Conservation (phyloP, 495 filamentous ascomycete genomes). For the Neurospora pannonica region DNA sequence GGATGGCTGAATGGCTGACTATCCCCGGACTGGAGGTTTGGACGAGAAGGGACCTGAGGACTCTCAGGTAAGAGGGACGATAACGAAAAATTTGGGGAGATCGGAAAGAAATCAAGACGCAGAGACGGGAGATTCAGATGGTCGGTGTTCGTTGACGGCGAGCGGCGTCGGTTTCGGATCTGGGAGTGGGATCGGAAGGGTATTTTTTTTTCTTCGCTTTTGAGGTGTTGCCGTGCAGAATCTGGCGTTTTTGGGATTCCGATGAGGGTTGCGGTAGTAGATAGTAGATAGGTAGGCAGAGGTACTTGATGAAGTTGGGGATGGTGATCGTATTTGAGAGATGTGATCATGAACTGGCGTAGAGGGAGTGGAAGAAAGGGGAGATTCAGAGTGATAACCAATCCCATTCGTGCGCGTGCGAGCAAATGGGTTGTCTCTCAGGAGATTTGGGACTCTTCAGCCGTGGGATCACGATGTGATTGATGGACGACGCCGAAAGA, state of each 20-base stretch:
- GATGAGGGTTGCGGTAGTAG: neutral
- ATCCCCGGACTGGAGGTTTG: neutral
- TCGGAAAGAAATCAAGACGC: neutral
- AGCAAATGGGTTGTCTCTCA: neutral
- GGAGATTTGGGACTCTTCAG: neutral
- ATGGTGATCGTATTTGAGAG: neutral
- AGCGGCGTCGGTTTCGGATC: neutral
- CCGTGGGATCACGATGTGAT: neutral
- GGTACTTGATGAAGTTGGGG: neutral
- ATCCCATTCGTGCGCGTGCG: neutral
- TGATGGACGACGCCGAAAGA: neutral
- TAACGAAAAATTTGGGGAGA: neutral
- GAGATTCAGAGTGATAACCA: neutral
- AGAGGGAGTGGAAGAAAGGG: neutral
- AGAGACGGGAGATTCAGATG: neutral
- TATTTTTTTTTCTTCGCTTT: neutral
- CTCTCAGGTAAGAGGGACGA: neutral
- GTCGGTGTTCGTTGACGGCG: neutral
- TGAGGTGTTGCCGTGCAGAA: neutral
- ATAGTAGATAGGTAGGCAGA: neutral
- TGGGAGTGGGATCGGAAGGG: neutral
- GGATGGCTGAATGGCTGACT: neutral
- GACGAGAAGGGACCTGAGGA: neutral
- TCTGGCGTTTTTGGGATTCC: neutral
- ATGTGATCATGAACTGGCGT: neutral